Base-by-base conservation (phyloP, 371 early-diverging fungal genomes). In the Lichtheimia ramosa region DNA sequence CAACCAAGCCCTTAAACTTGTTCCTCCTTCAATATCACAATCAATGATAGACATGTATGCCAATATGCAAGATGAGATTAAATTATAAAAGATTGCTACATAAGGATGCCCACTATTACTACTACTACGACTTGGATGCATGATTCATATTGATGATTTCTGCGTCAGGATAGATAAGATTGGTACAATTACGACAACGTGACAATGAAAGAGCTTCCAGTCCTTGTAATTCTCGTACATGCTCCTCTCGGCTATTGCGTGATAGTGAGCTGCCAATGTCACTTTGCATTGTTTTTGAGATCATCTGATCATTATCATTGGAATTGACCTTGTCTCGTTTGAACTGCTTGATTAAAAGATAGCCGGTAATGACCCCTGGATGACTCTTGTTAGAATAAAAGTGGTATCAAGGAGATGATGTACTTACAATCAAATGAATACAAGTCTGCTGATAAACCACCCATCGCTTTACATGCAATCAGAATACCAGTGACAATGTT, bases 391-490 rank as follows among this genome's bases (percentile, higher is more conserved):
- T 24, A 23, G 18, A n/a, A 42, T n/a, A 5, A 8, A 34, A 54
- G 20, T 23, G 41, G 14, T n/a, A 16, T 24, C 14, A 25, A 14
- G 21, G 23, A 20, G 6, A 3, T 5, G 6, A 46, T 28, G 3
- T 5, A 46, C 63, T 70, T 74, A 79, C 79, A 79, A 25, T 79
- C 79, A 68, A 75, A 73, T 0, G 74, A 64, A 59, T 79, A 79
- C 5, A 79, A 34, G 27, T 79, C 74, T 5, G 79, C 69, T 1
- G 76, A 74, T 34, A 79, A 56, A 1, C 76, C 73, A 15, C 71
- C 73, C 53, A 72, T 58, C 2, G 59, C 70, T 43, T 70, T 41
- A 6, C 49, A 61, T 1, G 79, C 69, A 24, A 79, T 74, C 20
- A 79, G 49, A 25, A 79, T 71, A 14, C 69, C 74, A 3, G 65